Evolutionary conservation across 805 yeast genomes (phyloP).

Genomic region (Myxozyma vanderwaltii): DNA sequence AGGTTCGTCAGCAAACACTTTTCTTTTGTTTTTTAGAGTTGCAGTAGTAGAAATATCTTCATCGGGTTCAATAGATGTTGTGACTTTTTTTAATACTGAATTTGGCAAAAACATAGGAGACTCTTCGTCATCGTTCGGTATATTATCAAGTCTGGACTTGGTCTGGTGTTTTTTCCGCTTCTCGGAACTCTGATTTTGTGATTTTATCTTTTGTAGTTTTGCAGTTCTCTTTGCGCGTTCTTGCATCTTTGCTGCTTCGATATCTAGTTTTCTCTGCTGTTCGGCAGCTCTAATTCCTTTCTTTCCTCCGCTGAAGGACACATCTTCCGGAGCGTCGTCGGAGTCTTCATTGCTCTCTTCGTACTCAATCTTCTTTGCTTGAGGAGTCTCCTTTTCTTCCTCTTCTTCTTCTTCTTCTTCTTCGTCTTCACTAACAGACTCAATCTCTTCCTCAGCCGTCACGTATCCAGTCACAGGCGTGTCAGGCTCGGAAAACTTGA

Average conservation of each 20-base stretch:
- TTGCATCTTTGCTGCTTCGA: neutral
- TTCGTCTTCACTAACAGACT: neutral
- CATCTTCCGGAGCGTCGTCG: constrained; percentile 32
- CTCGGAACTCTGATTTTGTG: neutral
- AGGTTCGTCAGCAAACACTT: constrained; percentile 14
- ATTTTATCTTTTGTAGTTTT: constrained; percentile 1
- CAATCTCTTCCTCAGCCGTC: constrained; percentile 24
- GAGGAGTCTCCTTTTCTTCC: constrained; percentile 1
- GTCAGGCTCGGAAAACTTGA: constrained; percentile 21
- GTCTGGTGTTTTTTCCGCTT: neutral
- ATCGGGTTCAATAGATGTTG: constrained; percentile 15
- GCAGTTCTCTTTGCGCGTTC: constrained; percentile 19
- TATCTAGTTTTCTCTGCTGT: neutral
- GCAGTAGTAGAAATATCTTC: neutral
- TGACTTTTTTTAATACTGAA: constrained; percentile 19
- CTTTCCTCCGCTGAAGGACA: constrained; percentile 20
- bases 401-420: neutral
- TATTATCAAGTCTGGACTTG: neutral
- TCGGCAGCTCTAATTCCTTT: constrained; percentile 1
- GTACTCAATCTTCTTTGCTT: too few relatives aligned
- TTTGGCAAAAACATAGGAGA: constrained; percentile 20
- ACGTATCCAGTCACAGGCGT: constrained; percentile 22
- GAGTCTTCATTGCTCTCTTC: too few relatives aligned
- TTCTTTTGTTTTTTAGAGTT: constrained; percentile 11
- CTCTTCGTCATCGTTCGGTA: neutral